A percentile compares a stretch with the other conserved stretches of the same genome.
Evolutionary conservation across 257 asterid species (phyloP).

Genomic region (Vinca minor): DNA sequence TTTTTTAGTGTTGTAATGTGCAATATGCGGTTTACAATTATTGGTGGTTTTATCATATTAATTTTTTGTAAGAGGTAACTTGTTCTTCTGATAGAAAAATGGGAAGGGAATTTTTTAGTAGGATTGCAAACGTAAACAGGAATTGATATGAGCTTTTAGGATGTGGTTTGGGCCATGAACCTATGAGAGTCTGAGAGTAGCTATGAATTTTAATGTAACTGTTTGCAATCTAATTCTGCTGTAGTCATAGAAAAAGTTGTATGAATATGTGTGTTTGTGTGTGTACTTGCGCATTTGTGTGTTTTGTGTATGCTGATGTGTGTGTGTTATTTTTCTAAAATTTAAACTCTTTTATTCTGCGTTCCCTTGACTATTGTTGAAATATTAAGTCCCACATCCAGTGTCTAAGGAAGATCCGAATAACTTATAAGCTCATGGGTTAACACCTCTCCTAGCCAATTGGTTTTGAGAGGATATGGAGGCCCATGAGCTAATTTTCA

Average conservation of each 20-base stretch:
- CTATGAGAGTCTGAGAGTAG: not conserved
- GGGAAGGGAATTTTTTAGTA: not conserved
- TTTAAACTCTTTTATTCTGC: too few relatives aligned
- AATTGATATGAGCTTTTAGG: not conserved
- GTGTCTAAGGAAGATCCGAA: too few relatives aligned
- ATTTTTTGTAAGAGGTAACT: not conserved
- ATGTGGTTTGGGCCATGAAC: not conserved
- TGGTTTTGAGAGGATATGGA: too few relatives aligned
- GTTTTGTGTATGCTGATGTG: too few relatives aligned
- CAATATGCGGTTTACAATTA: not conserved
- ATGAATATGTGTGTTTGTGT: too few relatives aligned
- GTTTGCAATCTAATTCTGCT: not conserved
- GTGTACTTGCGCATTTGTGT: too few relatives aligned
- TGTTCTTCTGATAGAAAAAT: not conserved
- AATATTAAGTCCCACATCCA: too few relatives aligned
- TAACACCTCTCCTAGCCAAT: too few relatives aligned
- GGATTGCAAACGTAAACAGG: not conserved
- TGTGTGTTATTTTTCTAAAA: too few relatives aligned
- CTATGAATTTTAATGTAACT: not conserved
- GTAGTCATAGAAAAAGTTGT: not conserved
- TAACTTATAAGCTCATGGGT: too few relatives aligned
- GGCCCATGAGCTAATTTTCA: too few relatives aligned
- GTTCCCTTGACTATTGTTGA: too few relatives aligned
- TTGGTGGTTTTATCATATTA: not conserved
- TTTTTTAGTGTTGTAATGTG: not conserved